Base-by-base conservation (phyloP, 2,329 filamentous ascomycete genomes). In the Penicillium brevicompactum region DNA sequence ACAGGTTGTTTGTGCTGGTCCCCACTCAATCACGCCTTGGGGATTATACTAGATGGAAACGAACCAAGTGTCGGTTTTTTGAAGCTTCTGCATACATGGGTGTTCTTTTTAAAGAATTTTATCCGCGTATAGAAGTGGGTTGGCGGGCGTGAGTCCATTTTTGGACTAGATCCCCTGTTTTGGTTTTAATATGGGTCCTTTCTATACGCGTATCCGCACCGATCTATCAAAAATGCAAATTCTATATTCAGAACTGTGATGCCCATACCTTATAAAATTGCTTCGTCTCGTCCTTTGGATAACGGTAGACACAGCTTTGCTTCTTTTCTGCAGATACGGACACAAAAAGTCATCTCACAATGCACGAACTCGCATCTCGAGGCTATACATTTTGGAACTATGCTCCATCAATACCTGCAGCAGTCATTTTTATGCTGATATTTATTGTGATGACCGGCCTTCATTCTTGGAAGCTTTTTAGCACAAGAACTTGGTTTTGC, bases 351-450 rank as follows among this genome's bases (percentile, higher is more conserved):
- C 32, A 10, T 10, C 30, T 30, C 30, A 51, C 38, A 6, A 57
- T 57, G 55, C 22, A 44, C 27, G 21, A 50, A 38, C 24, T 55
- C 27, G 27, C 4, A 7, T n/a, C 53, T 53, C 56, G 53, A 11
- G 37, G 46, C 11, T 59, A 57, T 49, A 50, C 24, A 7, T 57
- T 57, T 47, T 59, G 57, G 57, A 31, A 55, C 30, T 59, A 59
- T 46, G 21, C 14, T 30, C 57, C 57, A 10, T 59, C 57, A 14
- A 27, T 59, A 16, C 27, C 55, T 13, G 55, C 57, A 6, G 57
- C 57, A 14, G 55, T 57, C 9, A 58, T 59, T 14, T 59, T 59
- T 37, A 50, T 59, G 48, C 55, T 59, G 14, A 31, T 55, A n/a
- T 59, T 57, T 18, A 30, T 58, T 7, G 41, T 5, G 1, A 24